Evolutionary conservation across 768 basidiomycete species (phyloP).

Genomic region (Hysterangium stoloniferum): DNA sequence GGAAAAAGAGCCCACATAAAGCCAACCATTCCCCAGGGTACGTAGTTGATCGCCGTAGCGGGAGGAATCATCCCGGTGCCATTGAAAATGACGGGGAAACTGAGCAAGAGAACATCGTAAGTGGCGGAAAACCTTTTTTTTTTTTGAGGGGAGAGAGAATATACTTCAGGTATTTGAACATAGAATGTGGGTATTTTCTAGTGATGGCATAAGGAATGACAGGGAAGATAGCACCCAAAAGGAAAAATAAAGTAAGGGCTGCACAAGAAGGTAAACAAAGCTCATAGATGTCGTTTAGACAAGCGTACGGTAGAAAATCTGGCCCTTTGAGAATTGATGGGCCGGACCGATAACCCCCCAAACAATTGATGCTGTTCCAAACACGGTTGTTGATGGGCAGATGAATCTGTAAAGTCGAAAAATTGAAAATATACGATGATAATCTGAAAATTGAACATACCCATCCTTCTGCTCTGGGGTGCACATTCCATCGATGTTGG

Average conservation of each 20-base stretch:
- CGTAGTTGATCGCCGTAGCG: slow-evolving; percentile 78
- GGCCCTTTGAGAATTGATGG: slow-evolving; percentile 46
- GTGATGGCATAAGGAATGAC: slow-evolving; percentile 28
- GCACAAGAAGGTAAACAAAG: slow-evolving; percentile 13
- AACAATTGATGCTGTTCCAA: slow-evolving; percentile 32
- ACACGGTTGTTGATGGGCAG: slow-evolving; percentile 30
- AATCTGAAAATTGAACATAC: slow-evolving; percentile 3
- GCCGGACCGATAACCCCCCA: slow-evolving; percentile 61
- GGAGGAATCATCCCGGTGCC: slow-evolving; percentile 70
- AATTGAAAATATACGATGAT: not conserved
- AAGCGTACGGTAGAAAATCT: slow-evolving; percentile 40
- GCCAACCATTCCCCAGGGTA: slow-evolving; percentile 56
- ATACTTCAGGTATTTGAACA: slow-evolving; percentile 12
- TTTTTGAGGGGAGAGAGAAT: not conserved
- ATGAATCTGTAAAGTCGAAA: slow-evolving; percentile 4
- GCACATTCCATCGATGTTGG: slow-evolving; percentile 33
- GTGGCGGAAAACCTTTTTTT: too few relatives aligned
- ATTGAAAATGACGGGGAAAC: slow-evolving; percentile 53
- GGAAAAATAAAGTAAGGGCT: slow-evolving; percentile 25
- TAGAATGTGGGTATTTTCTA: slow-evolving; percentile 22
- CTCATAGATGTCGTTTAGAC: slow-evolving; percentile 19
- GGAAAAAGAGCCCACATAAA: slow-evolving; percentile 17
- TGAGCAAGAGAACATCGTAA: slow-evolving; percentile 52
- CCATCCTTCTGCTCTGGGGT: slow-evolving; percentile 14
- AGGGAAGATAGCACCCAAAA: slow-evolving; percentile 31